A percentile compares a stretch with the other conserved stretches of the same genome.
These are phyloP conservation scores for Acarospora socialis DNA, from an alignment of 2,329 filamentous ascomycete species.

Conservation along the genomic window DNA sequence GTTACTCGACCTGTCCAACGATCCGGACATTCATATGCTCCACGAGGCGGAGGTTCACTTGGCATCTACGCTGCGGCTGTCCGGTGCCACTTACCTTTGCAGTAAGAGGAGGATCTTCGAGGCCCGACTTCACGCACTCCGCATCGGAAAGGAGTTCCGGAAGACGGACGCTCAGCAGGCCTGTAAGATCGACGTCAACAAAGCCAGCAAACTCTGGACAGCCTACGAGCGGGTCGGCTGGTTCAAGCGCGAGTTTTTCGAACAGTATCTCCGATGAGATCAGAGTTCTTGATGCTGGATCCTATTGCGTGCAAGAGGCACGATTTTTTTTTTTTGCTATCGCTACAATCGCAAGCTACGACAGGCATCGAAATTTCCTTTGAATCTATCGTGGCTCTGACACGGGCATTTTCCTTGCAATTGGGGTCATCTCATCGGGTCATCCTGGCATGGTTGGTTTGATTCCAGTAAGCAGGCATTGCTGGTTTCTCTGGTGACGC, in stretches of 20 bases:
- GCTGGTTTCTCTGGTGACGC: too few species aligned
- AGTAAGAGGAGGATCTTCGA: conserved; percentile 89
- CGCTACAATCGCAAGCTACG: too few species aligned
- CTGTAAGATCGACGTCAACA: conserved; percentile 98
- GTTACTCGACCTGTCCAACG: conserved; percentile 58
- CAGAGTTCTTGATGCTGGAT: too few species aligned
- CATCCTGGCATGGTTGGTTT: too few species aligned
- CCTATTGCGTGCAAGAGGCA: too few species aligned
- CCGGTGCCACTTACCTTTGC: conserved; percentile 76
- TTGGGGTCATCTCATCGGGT: too few species aligned
- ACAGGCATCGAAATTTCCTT: too few species aligned
- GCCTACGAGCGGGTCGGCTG: conserved; percentile 79
- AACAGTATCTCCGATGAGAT: conserved; percentile 30
- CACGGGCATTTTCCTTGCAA: too few species aligned
- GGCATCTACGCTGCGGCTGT: conserved; percentile 65
- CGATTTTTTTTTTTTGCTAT: too few species aligned
- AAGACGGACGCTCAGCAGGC: conserved; percentile 93
- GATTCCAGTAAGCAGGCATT: too few species aligned
- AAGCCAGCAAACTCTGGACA: conserved; percentile 82
- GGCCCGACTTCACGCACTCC: conserved; percentile 51
- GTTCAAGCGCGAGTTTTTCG: conserved; percentile 47
- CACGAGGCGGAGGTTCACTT: conserved; percentile 65
- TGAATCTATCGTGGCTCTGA: too few species aligned
- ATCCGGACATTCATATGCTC: conserved; percentile 55
- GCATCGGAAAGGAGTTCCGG: conserved; percentile 67